Conservation (phyloP, 2,329 filamentous ascomycete genomes). For the Coniella lustricola region DNA sequence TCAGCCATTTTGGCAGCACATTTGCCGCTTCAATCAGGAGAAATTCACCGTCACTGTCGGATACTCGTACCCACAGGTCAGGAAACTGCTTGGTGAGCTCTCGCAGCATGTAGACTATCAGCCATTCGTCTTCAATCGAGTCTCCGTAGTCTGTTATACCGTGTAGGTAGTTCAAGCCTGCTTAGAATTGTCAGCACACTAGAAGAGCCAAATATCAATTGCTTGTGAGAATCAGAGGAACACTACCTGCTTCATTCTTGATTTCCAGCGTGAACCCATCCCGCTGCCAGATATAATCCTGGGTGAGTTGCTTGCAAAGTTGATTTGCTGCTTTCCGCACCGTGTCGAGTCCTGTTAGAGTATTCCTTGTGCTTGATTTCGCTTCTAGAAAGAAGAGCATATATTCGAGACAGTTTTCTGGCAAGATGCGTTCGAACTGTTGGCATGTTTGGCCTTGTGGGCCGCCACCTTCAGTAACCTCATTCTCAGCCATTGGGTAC, state of each 20-base stretch:
- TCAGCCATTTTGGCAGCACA: slow-evolving; percentile 81
- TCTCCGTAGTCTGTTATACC: slow-evolving; percentile 86
- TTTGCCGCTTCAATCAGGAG: slow-evolving; percentile 90
- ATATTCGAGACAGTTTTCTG: slow-evolving; percentile 84
- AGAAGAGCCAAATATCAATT: background rate
- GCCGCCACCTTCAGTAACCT: slow-evolving; percentile 19
- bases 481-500: background rate
- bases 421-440: slow-evolving; percentile 38
- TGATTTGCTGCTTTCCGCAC: slow-evolving; percentile 63
- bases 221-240: too few species aligned
- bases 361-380: slow-evolving; percentile 45
- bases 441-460: slow-evolving; percentile 23
- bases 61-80: slow-evolving; percentile 73
- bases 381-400: slow-evolving; percentile 64
- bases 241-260: slow-evolving; percentile 51
- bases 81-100: slow-evolving; percentile 69
- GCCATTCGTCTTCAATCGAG: slow-evolving; percentile 94
- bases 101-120: slow-evolving; percentile 82
- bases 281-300: slow-evolving; percentile 91
- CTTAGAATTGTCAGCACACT: background rate
- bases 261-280: slow-evolving; percentile 68
- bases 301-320: slow-evolving; percentile 58
- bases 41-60: slow-evolving; percentile 91
- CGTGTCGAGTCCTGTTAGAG: slow-evolving; percentile 60
- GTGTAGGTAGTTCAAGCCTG: slow-evolving; percentile 56